Evolutionary conservation across 2,329 filamentous ascomycete species (phyloP).

Genomic region (Colletotrichum gloeosporioides): DNA sequence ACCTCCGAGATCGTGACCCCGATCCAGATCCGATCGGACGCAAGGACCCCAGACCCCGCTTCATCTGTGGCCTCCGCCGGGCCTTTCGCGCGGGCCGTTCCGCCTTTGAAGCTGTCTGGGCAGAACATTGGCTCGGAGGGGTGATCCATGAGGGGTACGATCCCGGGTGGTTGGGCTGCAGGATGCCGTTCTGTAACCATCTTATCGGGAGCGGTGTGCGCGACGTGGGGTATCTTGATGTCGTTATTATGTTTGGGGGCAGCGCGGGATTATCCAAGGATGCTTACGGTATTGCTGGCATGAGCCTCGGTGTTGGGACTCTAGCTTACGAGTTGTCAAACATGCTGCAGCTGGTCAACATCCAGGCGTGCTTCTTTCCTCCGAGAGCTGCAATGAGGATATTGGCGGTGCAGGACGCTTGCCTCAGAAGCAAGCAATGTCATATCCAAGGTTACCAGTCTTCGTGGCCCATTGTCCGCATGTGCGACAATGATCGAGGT

Average conservation of each 20-base stretch:
- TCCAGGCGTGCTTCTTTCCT: not conserved
- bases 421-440: not conserved
- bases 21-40: slow-evolving; percentile 6
- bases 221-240: not conserved
- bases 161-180: not conserved
- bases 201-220: not conserved
- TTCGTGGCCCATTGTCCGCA: accelerated
- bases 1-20: not conserved
- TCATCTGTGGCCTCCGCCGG: not conserved
- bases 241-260: accelerated
- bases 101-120: not conserved
- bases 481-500: accelerated
- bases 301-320: not conserved
- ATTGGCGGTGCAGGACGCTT: accelerated
- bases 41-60: not conserved
- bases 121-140: not conserved
- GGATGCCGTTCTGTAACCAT: not conserved
- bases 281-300: accelerated
- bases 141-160: not conserved
- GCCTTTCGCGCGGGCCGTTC: slow-evolving; percentile 5
- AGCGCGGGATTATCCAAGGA: accelerated
- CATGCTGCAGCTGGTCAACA: not conserved
- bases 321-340: not conserved
- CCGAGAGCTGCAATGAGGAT: accelerated
- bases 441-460: accelerated